Conservation (phyloP, 768 basidiomycete species). For the Lactifluus hygrophoroides region DNA sequence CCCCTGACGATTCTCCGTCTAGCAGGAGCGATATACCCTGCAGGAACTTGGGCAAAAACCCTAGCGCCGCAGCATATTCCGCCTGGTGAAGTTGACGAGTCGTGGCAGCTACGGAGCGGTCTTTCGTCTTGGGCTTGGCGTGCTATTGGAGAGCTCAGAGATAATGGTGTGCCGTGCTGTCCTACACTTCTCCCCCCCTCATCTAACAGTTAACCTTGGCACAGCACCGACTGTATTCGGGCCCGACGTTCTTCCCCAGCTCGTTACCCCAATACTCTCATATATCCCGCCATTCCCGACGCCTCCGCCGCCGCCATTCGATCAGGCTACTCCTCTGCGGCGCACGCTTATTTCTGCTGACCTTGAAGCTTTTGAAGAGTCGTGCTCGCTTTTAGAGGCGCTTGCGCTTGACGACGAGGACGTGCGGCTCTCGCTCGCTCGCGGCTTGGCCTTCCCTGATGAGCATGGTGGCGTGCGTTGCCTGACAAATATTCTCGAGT, state of each 20-base stretch:
- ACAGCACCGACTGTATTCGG: slow-evolving; percentile 51
- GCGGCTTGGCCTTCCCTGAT: slow-evolving; percentile 49
- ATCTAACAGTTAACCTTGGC: neutral
- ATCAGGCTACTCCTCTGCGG: slow-evolving; percentile 33
- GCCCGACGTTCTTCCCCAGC: slow-evolving; percentile 52
- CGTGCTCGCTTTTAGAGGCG: slow-evolving; percentile 68
- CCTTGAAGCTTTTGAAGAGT: slow-evolving; percentile 64
- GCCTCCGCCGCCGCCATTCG: slow-evolving; percentile 32
- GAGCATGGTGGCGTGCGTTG: slow-evolving; percentile 51
- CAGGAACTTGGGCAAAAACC: slow-evolving; percentile 49
- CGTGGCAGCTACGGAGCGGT: slow-evolving; percentile 57
- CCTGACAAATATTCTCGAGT: slow-evolving; percentile 55
- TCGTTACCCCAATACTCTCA: slow-evolving; percentile 47
- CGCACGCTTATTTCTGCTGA: slow-evolving; percentile 49
- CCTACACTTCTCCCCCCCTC: neutral
- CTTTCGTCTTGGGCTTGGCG: slow-evolving; percentile 75
- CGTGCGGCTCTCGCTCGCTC: slow-evolving; percentile 62
- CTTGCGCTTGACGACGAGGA: slow-evolving; percentile 73
- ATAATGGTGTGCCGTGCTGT: slow-evolving; percentile 44
- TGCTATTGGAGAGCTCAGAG: slow-evolving; percentile 61
- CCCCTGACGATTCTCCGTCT: slow-evolving; percentile 60
- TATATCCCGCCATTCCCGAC: slow-evolving; percentile 50
- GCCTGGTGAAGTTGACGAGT: slow-evolving; percentile 35
- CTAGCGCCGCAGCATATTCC: slow-evolving; percentile 24
- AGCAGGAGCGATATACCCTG: slow-evolving; percentile 63